Conservation (phyloP, 2,329 filamentous ascomycete genomes). For the Talaromyces sp. region DNA sequence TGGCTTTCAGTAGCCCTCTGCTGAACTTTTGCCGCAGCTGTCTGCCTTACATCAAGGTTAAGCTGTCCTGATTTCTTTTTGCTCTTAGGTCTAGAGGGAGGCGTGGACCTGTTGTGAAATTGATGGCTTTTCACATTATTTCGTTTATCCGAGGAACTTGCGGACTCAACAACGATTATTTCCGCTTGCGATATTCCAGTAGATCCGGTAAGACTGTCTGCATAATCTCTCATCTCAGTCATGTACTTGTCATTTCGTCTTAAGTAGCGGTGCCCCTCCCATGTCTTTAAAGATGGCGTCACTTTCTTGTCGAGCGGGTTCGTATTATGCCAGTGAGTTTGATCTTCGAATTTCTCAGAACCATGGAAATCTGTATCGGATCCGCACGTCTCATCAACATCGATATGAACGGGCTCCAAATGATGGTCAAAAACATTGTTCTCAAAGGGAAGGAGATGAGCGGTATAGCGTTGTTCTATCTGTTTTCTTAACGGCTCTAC, state of each 20-base stretch:
- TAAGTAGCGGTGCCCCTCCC: conserved; percentile 24
- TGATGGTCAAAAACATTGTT: conserved; percentile 32
- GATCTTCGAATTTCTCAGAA: conserved; percentile 31
- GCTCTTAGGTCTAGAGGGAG: background rate
- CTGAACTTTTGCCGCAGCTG: conserved; percentile 3
- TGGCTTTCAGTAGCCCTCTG: conserved; percentile 7
- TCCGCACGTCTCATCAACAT: conserved; percentile 11
- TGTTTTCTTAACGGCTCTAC: too few relatives aligned
- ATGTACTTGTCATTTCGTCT: conserved; percentile 64
- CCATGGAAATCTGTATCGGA: conserved; percentile 7
- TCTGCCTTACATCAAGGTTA: conserved; percentile 2
- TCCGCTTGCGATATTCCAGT: conserved; percentile 2
- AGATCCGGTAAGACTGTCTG: conserved; percentile 59
- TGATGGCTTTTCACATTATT: too few relatives aligned
- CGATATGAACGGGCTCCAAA: conserved; percentile 27
- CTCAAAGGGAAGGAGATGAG: conserved; percentile 29
- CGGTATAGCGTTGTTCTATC: too few relatives aligned
- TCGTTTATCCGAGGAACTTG: background rate
- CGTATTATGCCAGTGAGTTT: conserved; percentile 40
- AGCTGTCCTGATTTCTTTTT: background rate
- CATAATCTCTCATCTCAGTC: conserved; percentile 68
- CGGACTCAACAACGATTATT: conserved; percentile 7
- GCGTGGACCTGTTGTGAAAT: background rate
- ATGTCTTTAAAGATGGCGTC: conserved; percentile 7
- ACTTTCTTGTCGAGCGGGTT: conserved; percentile 31